Base-by-base conservation (phyloP, 208 protist species). In the Trypanosoma platydactyli region DNA sequence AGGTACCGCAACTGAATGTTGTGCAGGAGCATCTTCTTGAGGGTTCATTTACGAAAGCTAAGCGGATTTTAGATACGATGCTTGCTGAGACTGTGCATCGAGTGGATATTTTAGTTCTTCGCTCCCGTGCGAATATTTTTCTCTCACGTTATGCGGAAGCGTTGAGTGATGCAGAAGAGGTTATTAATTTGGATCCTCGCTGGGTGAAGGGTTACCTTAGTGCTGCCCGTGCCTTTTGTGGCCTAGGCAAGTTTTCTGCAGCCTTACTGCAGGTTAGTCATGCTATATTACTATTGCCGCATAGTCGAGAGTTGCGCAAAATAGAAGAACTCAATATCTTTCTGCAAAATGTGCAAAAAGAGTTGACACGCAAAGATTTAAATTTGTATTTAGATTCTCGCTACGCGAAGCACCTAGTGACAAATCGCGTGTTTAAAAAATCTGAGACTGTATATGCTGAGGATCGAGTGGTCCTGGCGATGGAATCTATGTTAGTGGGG, bases 91-190 rank as follows among this genome's bases (percentile, higher is more conserved):
- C 29, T 3, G 3, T 35, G 15, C 51, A 35, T 53, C 35, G 13
- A 20, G 73, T 81, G 9, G 87, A 93, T 57, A 59, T 75, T 24
- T 79, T 79, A 12, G 54, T 80, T 33, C 52, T 91, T 53, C 84
- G 84, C n/a, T 91, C 84, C n/a, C 73, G 79, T 20, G 56, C 82
- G 29, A 81, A 73, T 48, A 42, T 94, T 40, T 94, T 94, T 69
- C 51, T 86, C 5, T 66, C 75, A n/a, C 64, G 63, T 1, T 83
- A 73, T 41, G 18, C 56, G 13, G 78, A 86, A 24, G 88, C 84
- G 7, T 66, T 91, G 24, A 66, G 46, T 15, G 84, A 90, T 46
- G 88, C 88, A 12, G 49, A 69, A 20, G 70, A 74, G 44, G 76
- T 73, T 41, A 75, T 81, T 33, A 29, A 53, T 20, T 45, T 89